Evolutionary conservation across 768 basidiomycete genomes (phyloP).

Genomic region (Suillus hirtellus): DNA sequence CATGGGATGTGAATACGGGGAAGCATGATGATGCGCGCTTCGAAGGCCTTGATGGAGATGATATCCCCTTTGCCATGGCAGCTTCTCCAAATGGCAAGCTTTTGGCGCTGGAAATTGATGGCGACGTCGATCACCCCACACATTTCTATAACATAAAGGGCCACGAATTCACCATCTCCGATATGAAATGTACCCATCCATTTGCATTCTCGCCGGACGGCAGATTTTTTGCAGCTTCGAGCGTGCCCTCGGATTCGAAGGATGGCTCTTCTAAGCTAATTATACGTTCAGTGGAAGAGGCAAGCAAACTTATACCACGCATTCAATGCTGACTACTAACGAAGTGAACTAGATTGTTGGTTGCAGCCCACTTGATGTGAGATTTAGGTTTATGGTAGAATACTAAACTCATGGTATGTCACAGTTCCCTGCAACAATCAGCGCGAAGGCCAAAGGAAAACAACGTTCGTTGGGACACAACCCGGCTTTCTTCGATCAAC

Average conservation of each 20-base stretch:
- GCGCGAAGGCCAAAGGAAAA: not conserved
- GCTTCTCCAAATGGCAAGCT: not conserved
- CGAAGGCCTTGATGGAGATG: not conserved
- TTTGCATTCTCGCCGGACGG: constrained; percentile 5
- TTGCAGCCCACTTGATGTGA: not conserved
- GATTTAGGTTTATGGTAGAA: not conserved
- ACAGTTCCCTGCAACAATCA: not conserved
- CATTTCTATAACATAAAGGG: not conserved
- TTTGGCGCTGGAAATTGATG: constrained; percentile 1
- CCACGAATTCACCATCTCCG: not conserved
- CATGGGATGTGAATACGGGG: not conserved
- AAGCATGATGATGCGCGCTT: not conserved
- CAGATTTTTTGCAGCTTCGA: not conserved
- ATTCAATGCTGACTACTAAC: not conserved
- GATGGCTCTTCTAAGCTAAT: not conserved
- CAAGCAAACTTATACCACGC: not conserved
- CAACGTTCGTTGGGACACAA: not conserved
- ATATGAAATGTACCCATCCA: constrained; percentile 2
- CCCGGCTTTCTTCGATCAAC: not conserved
- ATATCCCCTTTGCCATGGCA: not conserved
- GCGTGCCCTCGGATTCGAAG: constrained; percentile 1
- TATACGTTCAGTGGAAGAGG: not conserved
- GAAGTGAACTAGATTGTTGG: not conserved
- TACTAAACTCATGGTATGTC: not conserved
- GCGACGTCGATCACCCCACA: not conserved